phyloP scores from a whole-genome alignment of 139 green algal genomes.

The Dunaliella primolecta region DNA sequence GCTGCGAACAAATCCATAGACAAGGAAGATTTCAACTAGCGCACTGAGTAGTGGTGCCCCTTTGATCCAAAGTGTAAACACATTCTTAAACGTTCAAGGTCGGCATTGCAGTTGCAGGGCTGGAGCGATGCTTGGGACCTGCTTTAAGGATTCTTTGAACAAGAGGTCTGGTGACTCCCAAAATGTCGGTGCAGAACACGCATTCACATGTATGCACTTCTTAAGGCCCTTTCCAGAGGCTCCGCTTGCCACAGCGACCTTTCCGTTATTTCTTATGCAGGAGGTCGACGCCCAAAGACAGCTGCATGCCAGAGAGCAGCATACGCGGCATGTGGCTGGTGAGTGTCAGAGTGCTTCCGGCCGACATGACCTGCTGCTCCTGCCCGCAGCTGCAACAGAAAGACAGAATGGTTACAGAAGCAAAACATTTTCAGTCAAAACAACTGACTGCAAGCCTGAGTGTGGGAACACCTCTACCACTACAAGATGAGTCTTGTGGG shows the following conservation, averaged over 20 bases:
- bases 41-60: too few relatives aligned
- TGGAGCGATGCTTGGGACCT: not conserved
- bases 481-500: not conserved
- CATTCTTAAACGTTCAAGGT: too few relatives aligned
- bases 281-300: not conserved
- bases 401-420: not conserved
- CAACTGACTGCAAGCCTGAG: too few relatives aligned
- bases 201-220: not conserved
- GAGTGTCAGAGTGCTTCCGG: not conserved
- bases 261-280: not conserved
- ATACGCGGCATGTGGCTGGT: not conserved
- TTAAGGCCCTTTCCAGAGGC: too few relatives aligned
- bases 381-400: not conserved
- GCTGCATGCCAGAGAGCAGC: not conserved
- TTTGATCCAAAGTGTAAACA: too few relatives aligned
- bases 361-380: not conserved
- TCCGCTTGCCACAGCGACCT: too few relatives aligned
- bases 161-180: not conserved
- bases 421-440: not conserved
- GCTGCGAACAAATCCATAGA: too few relatives aligned
- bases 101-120: not conserved
- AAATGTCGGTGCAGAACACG: not conserved
- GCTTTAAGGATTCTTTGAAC: too few relatives aligned
- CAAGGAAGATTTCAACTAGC: too few relatives aligned
- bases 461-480: too few relatives aligned